phyloP scores from a whole-genome alignment of 2,329 filamentous ascomycete species.

The Rhynchosporium graminicola region DNA sequence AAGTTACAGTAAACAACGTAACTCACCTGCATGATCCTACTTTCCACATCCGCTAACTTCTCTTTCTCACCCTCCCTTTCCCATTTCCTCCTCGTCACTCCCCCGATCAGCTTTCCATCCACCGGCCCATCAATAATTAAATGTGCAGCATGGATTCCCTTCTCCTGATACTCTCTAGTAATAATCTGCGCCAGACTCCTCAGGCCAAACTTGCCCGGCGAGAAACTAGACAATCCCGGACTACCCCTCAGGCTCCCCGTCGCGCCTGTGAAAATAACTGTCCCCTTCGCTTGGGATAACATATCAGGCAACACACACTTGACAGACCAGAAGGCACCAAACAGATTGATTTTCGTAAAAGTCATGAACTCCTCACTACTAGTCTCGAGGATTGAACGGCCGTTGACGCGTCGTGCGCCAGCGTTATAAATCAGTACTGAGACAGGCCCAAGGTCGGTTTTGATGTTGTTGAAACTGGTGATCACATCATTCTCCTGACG shows the following conservation, averaged over 20 bases:
- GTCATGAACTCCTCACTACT: slow-evolving; percentile 28
- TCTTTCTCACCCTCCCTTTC: slow-evolving; percentile 44
- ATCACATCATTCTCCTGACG: slow-evolving; percentile 25
- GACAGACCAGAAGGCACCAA: slow-evolving; percentile 30
- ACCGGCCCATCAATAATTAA: slow-evolving; percentile 76
- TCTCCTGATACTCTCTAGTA: slow-evolving; percentile 76
- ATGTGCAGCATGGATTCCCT: slow-evolving; percentile 80
- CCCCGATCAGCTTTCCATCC: slow-evolving; percentile 41
- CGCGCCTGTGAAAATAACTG: slow-evolving; percentile 77
- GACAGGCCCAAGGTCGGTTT: slow-evolving; percentile 23
- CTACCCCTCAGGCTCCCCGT: slow-evolving; percentile 76
- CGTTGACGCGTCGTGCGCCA: slow-evolving; percentile 30
- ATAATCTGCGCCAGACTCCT: slow-evolving; percentile 72
- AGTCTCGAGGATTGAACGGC: slow-evolving; percentile 27
- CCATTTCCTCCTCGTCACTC: slow-evolving; percentile 49
- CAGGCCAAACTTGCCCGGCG: slow-evolving; percentile 75
- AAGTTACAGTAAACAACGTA: not conserved
- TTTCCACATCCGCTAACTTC: slow-evolving; percentile 26
- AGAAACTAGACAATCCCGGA: slow-evolving; percentile 67
- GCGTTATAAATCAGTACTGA: slow-evolving; percentile 30
- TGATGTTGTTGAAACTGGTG: slow-evolving; percentile 32
- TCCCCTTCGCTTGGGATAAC: slow-evolving; percentile 25
- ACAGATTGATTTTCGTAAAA: slow-evolving; percentile 33
- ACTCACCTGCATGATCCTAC: slow-evolving; percentile 23
- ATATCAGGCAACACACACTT: slow-evolving; percentile 30